Evolutionary conservation across 176 grass and related monocot species (phyloP).

Genomic region (Musa schizocarpa): DNA sequence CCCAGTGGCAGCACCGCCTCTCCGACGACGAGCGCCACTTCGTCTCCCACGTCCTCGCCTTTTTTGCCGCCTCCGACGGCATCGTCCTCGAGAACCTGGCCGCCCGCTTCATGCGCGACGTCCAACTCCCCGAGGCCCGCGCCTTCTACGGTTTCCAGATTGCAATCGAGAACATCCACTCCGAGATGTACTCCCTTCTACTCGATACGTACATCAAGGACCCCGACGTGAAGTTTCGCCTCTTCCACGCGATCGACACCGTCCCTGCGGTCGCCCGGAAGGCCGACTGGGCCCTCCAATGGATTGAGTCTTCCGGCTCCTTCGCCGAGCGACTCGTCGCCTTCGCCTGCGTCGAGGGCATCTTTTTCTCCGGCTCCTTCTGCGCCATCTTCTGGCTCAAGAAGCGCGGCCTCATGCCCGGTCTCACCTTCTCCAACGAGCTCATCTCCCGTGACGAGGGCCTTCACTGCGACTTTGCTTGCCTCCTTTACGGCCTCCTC

Average conservation of each 20-base stretch:
- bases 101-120: constrained; percentile 73
- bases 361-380: constrained; percentile 97
- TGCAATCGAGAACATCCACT: constrained; percentile 98
- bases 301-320: constrained; percentile 34
- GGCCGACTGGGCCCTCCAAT: constrained; percentile 74
- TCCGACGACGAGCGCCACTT: constrained; percentile 69
- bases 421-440: constrained; percentile 95
- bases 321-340: constrained; percentile 78
- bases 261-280: constrained; percentile 59
- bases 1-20: constrained; percentile 20
- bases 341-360: constrained; percentile 79
- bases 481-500: constrained; percentile 73
- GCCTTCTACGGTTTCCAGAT: constrained; percentile 97
- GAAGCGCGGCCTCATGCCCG: constrained; percentile 86
- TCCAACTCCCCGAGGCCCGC: constrained; percentile 68
- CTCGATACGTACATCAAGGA: constrained; percentile 83
- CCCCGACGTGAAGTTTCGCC: constrained; percentile 47
- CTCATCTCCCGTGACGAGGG: constrained; percentile 97
- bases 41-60: constrained; percentile 91
- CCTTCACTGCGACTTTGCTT: constrained; percentile 91
- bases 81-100: constrained; percentile 98
- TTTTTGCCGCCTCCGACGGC: constrained; percentile 89
- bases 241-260: constrained; percentile 79
- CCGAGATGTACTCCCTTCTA: constrained; percentile 85
- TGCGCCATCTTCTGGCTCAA: constrained; percentile 98